Evolutionary conservation across 805 yeast species (phyloP).

Genomic region (Kluyveromyces nonfermentans): DNA sequence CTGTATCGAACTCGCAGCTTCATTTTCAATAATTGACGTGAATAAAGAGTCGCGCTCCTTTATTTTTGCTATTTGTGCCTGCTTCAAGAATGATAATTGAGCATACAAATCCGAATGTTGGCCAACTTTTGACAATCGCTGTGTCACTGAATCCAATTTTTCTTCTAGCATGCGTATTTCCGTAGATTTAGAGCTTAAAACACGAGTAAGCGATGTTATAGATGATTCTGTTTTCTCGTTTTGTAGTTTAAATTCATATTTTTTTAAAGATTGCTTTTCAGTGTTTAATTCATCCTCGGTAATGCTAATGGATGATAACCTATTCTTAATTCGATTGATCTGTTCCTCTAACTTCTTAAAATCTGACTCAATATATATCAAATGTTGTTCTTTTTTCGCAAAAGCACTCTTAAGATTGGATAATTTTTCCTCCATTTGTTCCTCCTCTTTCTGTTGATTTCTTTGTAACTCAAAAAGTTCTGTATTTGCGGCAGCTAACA

Average conservation of each 20-base stretch:
- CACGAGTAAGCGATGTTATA: constrained; percentile 23
- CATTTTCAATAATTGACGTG: not conserved
- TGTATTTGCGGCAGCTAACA: constrained; percentile 3
- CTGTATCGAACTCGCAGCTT: not conserved
- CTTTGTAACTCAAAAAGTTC: constrained; percentile 7
- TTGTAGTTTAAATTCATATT: constrained; percentile 30
- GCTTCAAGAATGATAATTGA: constrained; percentile 34
- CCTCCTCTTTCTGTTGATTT: constrained; percentile 10
- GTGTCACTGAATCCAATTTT: constrained; percentile 44
- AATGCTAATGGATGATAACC: constrained; percentile 31
- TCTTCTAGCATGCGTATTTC: constrained; percentile 32
- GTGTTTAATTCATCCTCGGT: constrained; percentile 41
- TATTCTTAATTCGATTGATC: constrained; percentile 30
- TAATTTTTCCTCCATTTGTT: constrained; percentile 9
- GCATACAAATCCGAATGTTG: constrained; percentile 53
- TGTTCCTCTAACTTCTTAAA: constrained; percentile 29
- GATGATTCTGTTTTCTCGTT: constrained; percentile 22
- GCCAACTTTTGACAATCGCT: constrained; percentile 41
- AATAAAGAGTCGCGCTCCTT: constrained; percentile 6
- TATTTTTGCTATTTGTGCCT: constrained; percentile 12
- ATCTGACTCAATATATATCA: constrained; percentile 40
- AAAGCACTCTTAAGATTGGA: constrained; percentile 12
- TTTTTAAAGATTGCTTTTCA: constrained; percentile 35
- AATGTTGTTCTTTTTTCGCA: constrained; percentile 29
- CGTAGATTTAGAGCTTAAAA: constrained; percentile 33